Percentiles rank a stretch among this genome's conserved stretches.
Conservation (phyloP, 495 filamentous ascomycete species). For the Penicillium bovifimosum region DNA sequence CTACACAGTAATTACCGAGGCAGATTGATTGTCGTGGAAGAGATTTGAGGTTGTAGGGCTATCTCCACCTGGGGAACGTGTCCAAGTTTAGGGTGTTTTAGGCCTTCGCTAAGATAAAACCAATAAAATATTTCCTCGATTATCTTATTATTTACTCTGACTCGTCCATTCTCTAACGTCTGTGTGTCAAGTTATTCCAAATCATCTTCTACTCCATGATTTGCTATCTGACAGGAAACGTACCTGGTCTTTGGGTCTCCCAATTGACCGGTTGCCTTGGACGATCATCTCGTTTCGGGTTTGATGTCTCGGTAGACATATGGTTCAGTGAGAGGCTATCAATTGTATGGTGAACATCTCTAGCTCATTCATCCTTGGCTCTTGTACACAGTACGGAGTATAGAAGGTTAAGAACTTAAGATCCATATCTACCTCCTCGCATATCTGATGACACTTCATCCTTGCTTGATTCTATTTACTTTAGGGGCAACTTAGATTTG, state of each 20-base stretch:
- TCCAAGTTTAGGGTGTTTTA: not conserved
- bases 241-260: slow-evolving; percentile 36
- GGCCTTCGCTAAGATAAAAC: slow-evolving; percentile 1
- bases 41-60: not conserved
- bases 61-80: slow-evolving; percentile 6
- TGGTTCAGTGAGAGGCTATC: not conserved
- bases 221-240: slow-evolving; percentile 32
- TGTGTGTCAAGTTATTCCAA: slow-evolving; percentile 24
- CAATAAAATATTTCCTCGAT: not conserved
- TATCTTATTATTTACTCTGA: slow-evolving; percentile 13
- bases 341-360: not conserved
- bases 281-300: slow-evolving; percentile 25
- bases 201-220: slow-evolving; percentile 16
- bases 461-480: slow-evolving; percentile 39
- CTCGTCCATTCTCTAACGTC: slow-evolving; percentile 20
- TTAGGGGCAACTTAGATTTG: slow-evolving; percentile 9
- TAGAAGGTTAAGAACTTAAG: not conserved
- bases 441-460: slow-evolving; percentile 26
- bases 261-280: slow-evolving; percentile 30
- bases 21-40: not conserved
- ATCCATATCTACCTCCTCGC: slow-evolving; percentile 22
- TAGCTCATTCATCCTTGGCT: not conserved
- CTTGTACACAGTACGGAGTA: not conserved
- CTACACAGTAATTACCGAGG: not conserved
- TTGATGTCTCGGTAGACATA: not conserved